These are phyloP conservation scores for Metschnikowia chrysomelidarum DNA, from an alignment of 805 yeast species.

Conservation along the genomic window DNA sequence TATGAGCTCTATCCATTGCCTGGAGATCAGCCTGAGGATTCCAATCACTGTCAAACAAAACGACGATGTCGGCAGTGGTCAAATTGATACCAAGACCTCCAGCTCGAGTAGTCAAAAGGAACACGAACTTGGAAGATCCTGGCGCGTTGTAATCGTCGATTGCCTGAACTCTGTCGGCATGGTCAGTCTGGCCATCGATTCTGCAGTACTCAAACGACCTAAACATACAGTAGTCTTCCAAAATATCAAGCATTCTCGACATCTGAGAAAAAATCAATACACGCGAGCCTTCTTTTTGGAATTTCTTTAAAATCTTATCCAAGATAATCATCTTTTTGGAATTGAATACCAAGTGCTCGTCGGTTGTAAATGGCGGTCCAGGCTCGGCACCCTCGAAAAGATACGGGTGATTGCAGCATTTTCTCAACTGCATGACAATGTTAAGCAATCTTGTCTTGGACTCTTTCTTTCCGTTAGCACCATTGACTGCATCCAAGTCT, in stretches of 20 bases:
- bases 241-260: constrained; percentile 77
- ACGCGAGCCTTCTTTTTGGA: constrained; percentile 68
- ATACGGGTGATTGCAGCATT: constrained; percentile 85
- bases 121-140: constrained; percentile 67
- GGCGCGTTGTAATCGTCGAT: constrained; percentile 82
- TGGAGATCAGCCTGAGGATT: constrained; percentile 87
- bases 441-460: constrained; percentile 72
- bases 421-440: constrained; percentile 81
- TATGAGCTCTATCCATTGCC: constrained; percentile 88
- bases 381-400: constrained; percentile 87
- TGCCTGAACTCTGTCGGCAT: constrained; percentile 68
- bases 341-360: constrained; percentile 75
- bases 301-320: constrained; percentile 62
- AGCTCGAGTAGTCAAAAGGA: constrained; percentile 78
- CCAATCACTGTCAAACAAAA: constrained; percentile 81
- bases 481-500: constrained; percentile 82
- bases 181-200: constrained; percentile 83
- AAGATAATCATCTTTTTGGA: constrained; percentile 70
- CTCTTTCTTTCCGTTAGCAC: constrained; percentile 73
- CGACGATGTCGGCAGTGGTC: constrained; percentile 77
- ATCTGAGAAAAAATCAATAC: constrained; percentile 80
- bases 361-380: constrained; percentile 85
- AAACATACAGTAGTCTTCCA: constrained; percentile 76
- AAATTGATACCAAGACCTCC: constrained; percentile 88
- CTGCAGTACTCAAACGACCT: constrained; percentile 71